phyloP scores from a whole-genome alignment of 352 stramenopile genomes.

The Phytophthora meadii region DNA sequence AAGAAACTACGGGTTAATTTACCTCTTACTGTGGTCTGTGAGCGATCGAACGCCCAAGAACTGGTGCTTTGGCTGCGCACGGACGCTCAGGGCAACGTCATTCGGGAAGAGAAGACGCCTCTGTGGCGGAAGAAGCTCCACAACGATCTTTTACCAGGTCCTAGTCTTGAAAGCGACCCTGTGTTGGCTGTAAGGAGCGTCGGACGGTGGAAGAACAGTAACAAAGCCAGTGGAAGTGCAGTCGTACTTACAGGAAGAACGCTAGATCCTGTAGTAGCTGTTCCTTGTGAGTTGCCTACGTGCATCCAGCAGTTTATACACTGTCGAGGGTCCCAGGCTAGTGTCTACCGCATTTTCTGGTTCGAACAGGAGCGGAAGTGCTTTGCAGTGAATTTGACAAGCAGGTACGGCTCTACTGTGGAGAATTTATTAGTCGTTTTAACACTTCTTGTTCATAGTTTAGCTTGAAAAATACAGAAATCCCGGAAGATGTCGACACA shows the following conservation, averaged over 20 bases:
- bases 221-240: constrained; percentile 47
- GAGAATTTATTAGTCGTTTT: neutral
- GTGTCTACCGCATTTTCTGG: constrained; percentile 79
- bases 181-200: constrained; percentile 72
- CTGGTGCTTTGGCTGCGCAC: constrained; percentile 67
- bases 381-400: constrained; percentile 79
- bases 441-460: constrained; percentile 35
- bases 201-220: constrained; percentile 58
- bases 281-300: constrained; percentile 62
- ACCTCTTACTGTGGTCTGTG: constrained; percentile 67
- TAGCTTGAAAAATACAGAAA: constrained; percentile 43
- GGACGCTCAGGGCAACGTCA: constrained; percentile 51
- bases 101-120: constrained; percentile 52
- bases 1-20: constrained; percentile 63
- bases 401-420: constrained; percentile 45
- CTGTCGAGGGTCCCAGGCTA: constrained; percentile 70
- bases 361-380: constrained; percentile 55
- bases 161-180: constrained; percentile 25
- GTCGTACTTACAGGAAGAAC: constrained; percentile 64
- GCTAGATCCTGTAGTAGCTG: constrained; percentile 65
- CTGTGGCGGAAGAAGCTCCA: constrained; percentile 72
- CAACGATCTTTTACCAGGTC: constrained; percentile 38
- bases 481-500: constrained; percentile 13
- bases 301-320: constrained; percentile 77
- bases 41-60: constrained; percentile 60